phyloP scores from a whole-genome alignment of 2,329 filamentous ascomycete species.

The Gaeumannomyces tritici region DNA sequence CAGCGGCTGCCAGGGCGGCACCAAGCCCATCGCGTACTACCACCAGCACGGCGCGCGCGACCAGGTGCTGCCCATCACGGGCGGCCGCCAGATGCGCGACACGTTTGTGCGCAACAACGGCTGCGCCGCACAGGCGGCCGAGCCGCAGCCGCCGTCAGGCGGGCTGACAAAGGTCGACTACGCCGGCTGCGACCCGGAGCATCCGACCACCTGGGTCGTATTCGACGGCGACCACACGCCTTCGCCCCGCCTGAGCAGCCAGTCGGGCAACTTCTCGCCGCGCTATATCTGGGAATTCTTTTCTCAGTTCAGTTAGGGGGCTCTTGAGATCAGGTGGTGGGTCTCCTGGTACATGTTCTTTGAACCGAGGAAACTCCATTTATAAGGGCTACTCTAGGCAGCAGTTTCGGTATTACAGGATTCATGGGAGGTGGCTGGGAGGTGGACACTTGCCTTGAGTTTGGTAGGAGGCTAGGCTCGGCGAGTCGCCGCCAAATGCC shows the following conservation, averaged over 20 bases:
- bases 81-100: conserved; percentile 22
- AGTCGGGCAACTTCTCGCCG: neutral
- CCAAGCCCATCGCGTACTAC: conserved; percentile 1
- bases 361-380: no score
- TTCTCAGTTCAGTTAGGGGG: neutral
- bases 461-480: neutral
- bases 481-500: neutral
- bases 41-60: conserved; percentile 15
- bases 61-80: conserved; percentile 18
- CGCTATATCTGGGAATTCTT: neutral
- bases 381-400: no score
- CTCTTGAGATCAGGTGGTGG: no score
- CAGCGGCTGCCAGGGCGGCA: conserved; percentile 2
- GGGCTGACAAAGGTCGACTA: conserved; percentile 13
- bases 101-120: conserved; percentile 26
- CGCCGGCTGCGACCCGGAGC: conserved; percentile 17
- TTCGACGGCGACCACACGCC: conserved; percentile 20
- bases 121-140: conserved; percentile 12
- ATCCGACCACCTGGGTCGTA: conserved; percentile 23
- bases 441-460: no score
- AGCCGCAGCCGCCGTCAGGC: neutral
- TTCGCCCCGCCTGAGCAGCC: neutral
- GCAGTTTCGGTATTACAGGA: no score
- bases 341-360: no score
- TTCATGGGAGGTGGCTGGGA: no score